Evolutionary conservation across 805 yeast species (phyloP), one percentile per base, ranked within the genome.

Genomic region (Ogataea ganodermae): DNA sequence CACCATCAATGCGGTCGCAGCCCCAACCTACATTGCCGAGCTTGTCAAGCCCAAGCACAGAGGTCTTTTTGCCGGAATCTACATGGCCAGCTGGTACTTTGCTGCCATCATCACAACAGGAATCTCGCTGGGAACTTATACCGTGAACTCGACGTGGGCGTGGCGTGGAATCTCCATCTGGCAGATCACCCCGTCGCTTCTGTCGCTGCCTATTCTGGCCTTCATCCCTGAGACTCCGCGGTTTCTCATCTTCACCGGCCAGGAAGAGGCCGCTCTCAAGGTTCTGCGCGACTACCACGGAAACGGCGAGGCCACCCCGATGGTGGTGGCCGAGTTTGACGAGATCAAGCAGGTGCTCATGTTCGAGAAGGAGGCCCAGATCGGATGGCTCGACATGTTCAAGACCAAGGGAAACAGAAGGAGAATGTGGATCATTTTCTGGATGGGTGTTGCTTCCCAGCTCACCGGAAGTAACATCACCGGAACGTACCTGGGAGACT

Each of bases 11-110:
- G 58, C 62, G 7, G 61, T 58, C 21, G 57, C 70, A 9, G 69
- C 72, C 33, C 67, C 72, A 20, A 60, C 68, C 3, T 65, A 65
- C 45, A 63, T 68, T 22, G 62, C 70, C 10, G 74, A 70, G 50
- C 56, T 68, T 33, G 62, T 61, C n/a, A 62, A 57, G 31, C 56
- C 67, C 10, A 53, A 60, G 23, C 53, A 60, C 26, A 59, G 72
- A 53, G 71, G 67, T 20, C 49, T 60, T 18, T 42, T 60, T 9
- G 53, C 57, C 6, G 66, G 66, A 20, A 32, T 60, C 10, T 63
- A 61, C 41, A 62, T 61, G 58, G 57, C 66, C 7, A 53, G 58
- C 47, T 64, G 64, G 60, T 56, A 62, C 23, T 49, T 60, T 42
- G 68, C 62, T 13, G 62, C 63, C 26, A 60, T 62, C 14, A 55